These are phyloP conservation scores for Ceriops tagal DNA, from an alignment of 345 rosid species.

Conservation along the genomic window DNA sequence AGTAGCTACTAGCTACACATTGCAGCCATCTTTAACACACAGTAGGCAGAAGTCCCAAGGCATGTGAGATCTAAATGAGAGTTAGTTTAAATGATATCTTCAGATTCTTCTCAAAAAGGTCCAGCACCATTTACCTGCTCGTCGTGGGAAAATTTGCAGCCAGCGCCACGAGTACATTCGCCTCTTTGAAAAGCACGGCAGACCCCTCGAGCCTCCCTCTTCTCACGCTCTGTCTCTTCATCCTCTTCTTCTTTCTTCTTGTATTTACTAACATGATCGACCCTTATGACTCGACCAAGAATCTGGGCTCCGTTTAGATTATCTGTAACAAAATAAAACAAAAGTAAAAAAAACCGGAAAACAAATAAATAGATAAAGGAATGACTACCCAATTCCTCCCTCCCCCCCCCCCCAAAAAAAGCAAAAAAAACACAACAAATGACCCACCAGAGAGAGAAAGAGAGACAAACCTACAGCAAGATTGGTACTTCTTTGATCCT, in stretches of 20 bases:
- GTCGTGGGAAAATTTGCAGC: slow-evolving; percentile 84
- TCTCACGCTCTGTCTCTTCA: slow-evolving; percentile 57
- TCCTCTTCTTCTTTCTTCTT: slow-evolving; percentile 84
- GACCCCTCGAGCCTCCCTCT: slow-evolving; percentile 87
- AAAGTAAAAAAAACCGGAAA: background rate
- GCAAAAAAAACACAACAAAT: background rate
- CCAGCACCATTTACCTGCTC: slow-evolving; percentile 54
- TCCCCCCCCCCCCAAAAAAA: background rate
- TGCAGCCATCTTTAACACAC: background rate
- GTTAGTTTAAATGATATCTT: background rate
- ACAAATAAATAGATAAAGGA: background rate
- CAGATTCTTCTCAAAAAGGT: background rate
- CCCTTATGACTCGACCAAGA: slow-evolving; percentile 63
- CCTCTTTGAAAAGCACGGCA: slow-evolving; percentile 95
- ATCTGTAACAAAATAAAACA: slow-evolving; percentile 40
- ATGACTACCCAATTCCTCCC: background rate
- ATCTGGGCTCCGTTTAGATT: slow-evolving; percentile 79
- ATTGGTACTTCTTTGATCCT: slow-evolving; percentile 89
- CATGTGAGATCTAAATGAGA: background rate
- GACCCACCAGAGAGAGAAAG: background rate
- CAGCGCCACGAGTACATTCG: slow-evolving; percentile 79
- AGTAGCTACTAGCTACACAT: too few relatives aligned
- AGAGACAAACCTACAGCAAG: slow-evolving; percentile 80
- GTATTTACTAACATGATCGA: slow-evolving; percentile 71
- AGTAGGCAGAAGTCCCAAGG: background rate